Evolutionary conservation across 257 asterid genomes (phyloP), one percentile per base, ranked within the genome.

Genomic region (Solanum bukasovii): DNA sequence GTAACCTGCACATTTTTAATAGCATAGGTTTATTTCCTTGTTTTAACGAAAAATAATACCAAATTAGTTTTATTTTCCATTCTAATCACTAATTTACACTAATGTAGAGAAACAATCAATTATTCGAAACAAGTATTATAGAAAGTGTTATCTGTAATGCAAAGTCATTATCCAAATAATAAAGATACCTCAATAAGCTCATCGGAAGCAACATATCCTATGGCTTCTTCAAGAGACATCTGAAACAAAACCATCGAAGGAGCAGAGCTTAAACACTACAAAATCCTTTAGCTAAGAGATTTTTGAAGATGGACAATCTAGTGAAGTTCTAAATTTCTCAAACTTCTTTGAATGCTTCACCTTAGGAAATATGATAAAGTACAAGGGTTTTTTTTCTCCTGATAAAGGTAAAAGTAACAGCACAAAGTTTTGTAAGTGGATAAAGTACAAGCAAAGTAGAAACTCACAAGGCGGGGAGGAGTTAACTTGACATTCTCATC

Each of bases 221-320:
- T 97, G 67, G 99, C 99, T 92, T 97, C 99, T 90, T 97, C 99
- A 13, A 97, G 98, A 56, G 93, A 91, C 89, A 97, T 94, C 99
- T 97, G 95, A 93, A 89, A 86, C 83, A 89, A 87, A 16, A 56
- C 6, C 81, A 59, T 27, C 61, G 33, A 31, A 6, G 86, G 87
- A 31, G 38, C 44, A 33, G 10, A 65, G n/a, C 12, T 42, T 25
- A 77, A 77, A 37, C 82, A 87, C 42, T 21, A 7, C 9, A 52
- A 46, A 49, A 81, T 81, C 14, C 14, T 29, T 29, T 81, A 82
- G 42, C 70, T 5, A 82, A 9, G 70, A 49, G 7, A 82, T 29
- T 14, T 31, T 49, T 20, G 70, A 82, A 82, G 70, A 46, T 18
- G 12, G 18, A 49, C 11, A 18, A 31, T 29, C 42, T 11, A 49